Percentiles rank a stretch among this genome's conserved stretches.
Evolutionary conservation across 2,329 filamentous ascomycete species (phyloP).

Genomic region (Fusarium virguliforme): DNA sequence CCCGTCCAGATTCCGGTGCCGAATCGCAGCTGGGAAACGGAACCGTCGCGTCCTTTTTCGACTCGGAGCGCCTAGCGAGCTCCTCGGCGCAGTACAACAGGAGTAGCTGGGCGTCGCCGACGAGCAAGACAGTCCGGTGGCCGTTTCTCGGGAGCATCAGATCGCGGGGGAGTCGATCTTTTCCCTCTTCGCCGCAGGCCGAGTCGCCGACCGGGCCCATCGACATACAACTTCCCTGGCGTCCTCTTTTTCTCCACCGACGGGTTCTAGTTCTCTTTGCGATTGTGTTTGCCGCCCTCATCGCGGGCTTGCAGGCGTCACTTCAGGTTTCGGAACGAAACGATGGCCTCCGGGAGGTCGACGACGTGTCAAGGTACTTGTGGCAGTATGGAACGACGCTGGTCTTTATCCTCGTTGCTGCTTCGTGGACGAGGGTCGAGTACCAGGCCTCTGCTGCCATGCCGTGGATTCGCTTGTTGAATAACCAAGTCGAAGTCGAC

Average conservation of each 20-base stretch:
- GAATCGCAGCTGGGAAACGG: constrained; percentile 23
- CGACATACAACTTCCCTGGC: constrained; percentile 54
- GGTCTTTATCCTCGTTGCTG: constrained; percentile 54
- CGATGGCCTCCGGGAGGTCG: constrained; percentile 51
- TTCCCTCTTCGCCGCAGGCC: constrained; percentile 31
- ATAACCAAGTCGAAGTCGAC: constrained; percentile 51
- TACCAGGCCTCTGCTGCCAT: constrained; percentile 58
- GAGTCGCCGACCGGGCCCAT: constrained; percentile 42
- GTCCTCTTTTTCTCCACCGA: constrained; percentile 57
- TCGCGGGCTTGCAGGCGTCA: constrained; percentile 53
- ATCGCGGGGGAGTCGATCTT: constrained; percentile 40
- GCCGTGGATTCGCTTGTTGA: constrained; percentile 58
- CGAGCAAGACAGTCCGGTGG: constrained; percentile 41
- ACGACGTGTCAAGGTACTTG: constrained; percentile 53
- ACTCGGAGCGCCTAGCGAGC: constrained; percentile 47
- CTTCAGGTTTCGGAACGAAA: constrained; percentile 53
- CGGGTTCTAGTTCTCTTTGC: constrained; percentile 53
- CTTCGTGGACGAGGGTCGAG: constrained; percentile 58
- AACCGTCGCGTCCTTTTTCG: constrained; percentile 49
- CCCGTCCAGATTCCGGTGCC: constrained; percentile 15
- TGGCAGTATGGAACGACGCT: constrained; percentile 58
- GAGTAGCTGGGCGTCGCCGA: constrained; percentile 23
- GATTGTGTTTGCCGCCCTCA: constrained; percentile 50
- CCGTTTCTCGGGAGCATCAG: constrained; percentile 50
- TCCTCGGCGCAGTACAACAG: constrained; percentile 42